Conservation (phyloP, 306 rosid genomes). For the Benincasa hispida region DNA sequence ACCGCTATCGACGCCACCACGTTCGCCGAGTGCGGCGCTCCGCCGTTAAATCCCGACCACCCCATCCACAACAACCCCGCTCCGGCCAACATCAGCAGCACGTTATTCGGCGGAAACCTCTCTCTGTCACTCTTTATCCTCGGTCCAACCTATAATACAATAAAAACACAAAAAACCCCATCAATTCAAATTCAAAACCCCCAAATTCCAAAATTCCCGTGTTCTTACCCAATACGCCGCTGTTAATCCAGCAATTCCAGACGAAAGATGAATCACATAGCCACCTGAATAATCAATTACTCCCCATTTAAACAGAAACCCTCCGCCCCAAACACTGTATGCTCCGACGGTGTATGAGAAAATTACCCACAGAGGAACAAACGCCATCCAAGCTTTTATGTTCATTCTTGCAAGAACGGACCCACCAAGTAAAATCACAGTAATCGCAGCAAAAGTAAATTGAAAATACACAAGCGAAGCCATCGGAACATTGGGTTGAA, state of each 20-base stretch:
- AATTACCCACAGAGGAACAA: constrained; percentile 80
- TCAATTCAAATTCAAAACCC: neutral
- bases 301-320: constrained; percentile 78
- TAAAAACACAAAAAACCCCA: no score
- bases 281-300: constrained; percentile 92
- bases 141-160: constrained; percentile 56
- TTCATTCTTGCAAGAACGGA: constrained; percentile 87
- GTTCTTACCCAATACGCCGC: constrained; percentile 78
- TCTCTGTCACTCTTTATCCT: constrained; percentile 77
- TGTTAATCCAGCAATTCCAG: constrained; percentile 72
- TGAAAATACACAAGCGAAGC: constrained; percentile 78
- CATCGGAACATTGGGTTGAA: constrained; percentile 50
- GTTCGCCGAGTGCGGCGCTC: constrained; percentile 80
- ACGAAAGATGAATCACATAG: constrained; percentile 78
- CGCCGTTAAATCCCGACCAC: constrained; percentile 95
- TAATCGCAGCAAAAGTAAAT: constrained; percentile 77
- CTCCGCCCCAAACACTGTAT: constrained; percentile 81
- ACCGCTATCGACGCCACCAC: constrained; percentile 51
- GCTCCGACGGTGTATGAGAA: constrained; percentile 89
- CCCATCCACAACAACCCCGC: constrained; percentile 92
- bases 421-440: constrained; percentile 56
- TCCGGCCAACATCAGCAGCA: constrained; percentile 71
- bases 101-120: constrained; percentile 84
- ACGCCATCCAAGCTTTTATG: constrained; percentile 94
- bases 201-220: neutral